A percentile compares a stretch with the other conserved stretches of the same genome.
These are phyloP conservation scores for Urostyla sp. DNA, from an alignment of 73 alveolate species.

Conservation along the genomic window DNA sequence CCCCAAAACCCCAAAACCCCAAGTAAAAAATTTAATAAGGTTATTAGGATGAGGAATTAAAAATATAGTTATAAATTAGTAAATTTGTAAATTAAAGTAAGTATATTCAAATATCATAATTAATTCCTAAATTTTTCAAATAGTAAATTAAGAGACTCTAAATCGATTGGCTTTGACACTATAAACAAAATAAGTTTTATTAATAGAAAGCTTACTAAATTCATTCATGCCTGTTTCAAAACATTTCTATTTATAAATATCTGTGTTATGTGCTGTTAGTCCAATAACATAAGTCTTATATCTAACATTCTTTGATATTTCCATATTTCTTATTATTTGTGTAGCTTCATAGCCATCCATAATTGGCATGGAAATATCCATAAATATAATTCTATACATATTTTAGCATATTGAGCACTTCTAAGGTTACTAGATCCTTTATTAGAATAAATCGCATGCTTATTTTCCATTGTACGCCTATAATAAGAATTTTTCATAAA, in stretches of 20 bases:
- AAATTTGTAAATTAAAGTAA: too few relatives aligned
- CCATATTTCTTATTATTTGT: conserved; percentile 17
- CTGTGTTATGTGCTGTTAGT: conserved; percentile 44
- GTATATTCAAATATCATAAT: background rate
- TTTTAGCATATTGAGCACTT: conserved; percentile 1
- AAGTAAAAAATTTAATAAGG: too few relatives aligned
- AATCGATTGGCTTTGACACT: conserved; percentile 51
- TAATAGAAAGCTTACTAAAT: conserved; percentile 13
- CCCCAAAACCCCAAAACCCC: too few relatives aligned
- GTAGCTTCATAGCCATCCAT: conserved; percentile 58
- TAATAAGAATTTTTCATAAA: background rate
- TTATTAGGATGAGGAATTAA: too few relatives aligned
- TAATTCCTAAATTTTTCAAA: background rate
- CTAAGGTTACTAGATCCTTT: background rate
- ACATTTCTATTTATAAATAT: conserved; percentile 19
- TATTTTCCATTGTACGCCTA: conserved; percentile 54
- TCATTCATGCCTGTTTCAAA: conserved; percentile 52
- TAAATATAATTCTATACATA: conserved; percentile 19
- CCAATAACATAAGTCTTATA: conserved; percentile 13
- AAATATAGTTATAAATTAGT: too few relatives aligned
- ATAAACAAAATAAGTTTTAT: background rate
- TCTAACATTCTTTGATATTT: background rate
- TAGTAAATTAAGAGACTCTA: background rate
- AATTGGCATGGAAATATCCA: conserved; percentile 64
- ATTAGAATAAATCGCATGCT: conserved; percentile 6